phyloP scores from a whole-genome alignment of 1,284 basidiomycete genomes.

The Meripilus lineatus region DNA sequence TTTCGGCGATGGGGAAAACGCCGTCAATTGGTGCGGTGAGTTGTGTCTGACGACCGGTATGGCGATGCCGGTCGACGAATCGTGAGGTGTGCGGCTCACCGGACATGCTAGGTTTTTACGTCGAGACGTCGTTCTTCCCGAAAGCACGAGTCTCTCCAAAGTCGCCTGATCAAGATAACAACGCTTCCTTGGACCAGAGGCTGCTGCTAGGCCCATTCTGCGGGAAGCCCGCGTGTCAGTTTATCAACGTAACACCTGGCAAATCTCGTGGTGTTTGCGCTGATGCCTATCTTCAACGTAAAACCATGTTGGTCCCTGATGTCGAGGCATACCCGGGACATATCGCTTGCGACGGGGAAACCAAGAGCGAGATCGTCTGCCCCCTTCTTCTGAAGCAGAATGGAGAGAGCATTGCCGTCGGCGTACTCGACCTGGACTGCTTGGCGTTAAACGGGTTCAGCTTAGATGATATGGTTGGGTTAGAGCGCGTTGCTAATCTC shows the following conservation, averaged over 20 bases:
- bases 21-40: constrained; percentile 89
- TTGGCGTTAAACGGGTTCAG: constrained; percentile 68
- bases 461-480: constrained; percentile 65
- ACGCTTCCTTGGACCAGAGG: constrained; percentile 13
- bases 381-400: constrained; percentile 51
- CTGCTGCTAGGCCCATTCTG: constrained; percentile 82
- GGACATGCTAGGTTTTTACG: constrained; percentile 69
- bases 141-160: constrained; percentile 27
- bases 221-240: constrained; percentile 85
- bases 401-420: constrained; percentile 42
- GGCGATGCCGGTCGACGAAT: neutral
- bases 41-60: constrained; percentile 9
- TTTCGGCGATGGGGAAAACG: constrained; percentile 59
- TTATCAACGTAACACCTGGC: constrained; percentile 57
- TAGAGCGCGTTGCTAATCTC: constrained; percentile 65
- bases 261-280: constrained; percentile 77
- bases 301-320: constrained; percentile 63
- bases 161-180: constrained; percentile 2
- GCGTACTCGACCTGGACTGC: constrained; percentile 85
- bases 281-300: constrained; percentile 56
- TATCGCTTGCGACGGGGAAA: constrained; percentile 85
- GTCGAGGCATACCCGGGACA: constrained; percentile 83
- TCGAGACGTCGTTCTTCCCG: constrained; percentile 63
- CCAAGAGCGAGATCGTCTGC: constrained; percentile 82
- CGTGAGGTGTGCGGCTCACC: constrained; percentile 9